These are phyloP conservation scores for Blastobotrys capitulatus DNA, from an alignment of 1,139 yeast species.

Conservation along the genomic window DNA sequence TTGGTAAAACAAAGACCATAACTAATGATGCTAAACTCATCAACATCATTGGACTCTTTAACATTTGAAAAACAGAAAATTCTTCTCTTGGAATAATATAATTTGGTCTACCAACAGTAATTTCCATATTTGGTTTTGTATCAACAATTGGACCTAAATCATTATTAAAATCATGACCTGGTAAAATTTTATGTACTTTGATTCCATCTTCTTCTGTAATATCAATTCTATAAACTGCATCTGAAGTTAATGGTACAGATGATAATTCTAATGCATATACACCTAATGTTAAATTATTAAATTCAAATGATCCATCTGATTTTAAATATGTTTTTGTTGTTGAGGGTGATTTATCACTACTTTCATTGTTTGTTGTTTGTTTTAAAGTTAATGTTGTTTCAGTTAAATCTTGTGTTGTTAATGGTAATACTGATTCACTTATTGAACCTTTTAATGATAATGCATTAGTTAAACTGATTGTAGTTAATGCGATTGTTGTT, in stretches of 20 bases:
- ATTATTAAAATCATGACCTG: conserved; percentile 27
- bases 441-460: conserved; percentile 5
- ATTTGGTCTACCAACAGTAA: conserved; percentile 18
- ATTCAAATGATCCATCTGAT: conserved; percentile 22
- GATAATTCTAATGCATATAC: conserved; percentile 21
- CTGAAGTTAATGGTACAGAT: conserved; percentile 15
- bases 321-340: conserved; percentile 1
- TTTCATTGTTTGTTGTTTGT: not conserved
- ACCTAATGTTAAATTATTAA: conserved; percentile 27
- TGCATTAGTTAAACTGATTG: not conserved
- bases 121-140: conserved; percentile 26
- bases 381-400: conserved; percentile 5
- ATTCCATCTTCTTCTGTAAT: conserved; percentile 20
- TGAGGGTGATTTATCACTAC: not conserved
- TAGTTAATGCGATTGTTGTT: not conserved
- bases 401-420: conserved; percentile 4
- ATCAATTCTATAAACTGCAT: conserved; percentile 24
- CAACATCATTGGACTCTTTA: conserved; percentile 36
- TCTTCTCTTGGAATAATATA: conserved; percentile 28
- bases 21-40: conserved; percentile 32
- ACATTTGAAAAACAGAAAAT: conserved; percentile 31
- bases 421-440: not conserved
- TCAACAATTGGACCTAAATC: conserved; percentile 29
- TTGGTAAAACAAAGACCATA: conserved; percentile 34
- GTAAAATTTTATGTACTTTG: conserved; percentile 24